These are phyloP conservation scores for Miscanthus lutarioriparius DNA, from an alignment of 176 grass and related monocot genomes.

Conservation along the genomic window DNA sequence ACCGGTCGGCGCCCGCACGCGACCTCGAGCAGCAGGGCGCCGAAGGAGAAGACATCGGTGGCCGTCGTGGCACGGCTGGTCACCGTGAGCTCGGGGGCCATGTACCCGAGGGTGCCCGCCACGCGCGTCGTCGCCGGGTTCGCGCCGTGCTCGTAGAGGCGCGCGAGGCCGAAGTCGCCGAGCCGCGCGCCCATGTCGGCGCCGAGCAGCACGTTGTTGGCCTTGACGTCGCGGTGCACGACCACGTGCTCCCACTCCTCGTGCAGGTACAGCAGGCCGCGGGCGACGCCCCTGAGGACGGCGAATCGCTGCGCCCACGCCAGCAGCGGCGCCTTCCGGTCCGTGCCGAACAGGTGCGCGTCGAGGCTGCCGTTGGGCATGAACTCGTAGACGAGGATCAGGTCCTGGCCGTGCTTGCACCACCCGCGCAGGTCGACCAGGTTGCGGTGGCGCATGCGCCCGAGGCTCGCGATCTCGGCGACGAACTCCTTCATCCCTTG, in stretches of 20 bases:
- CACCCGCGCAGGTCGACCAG: constrained; percentile 24
- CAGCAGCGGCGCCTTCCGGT: not conserved
- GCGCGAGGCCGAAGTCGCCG: constrained; percentile 8
- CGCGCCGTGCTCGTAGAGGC: not conserved
- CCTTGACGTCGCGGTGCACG: constrained; percentile 10
- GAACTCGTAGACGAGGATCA: constrained; percentile 46
- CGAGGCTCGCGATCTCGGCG: constrained; percentile 37
- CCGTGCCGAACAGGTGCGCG: not conserved
- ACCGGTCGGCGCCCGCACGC: constrained; percentile 8
- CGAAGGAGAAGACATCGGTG: not conserved
- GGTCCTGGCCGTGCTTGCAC: constrained; percentile 9
- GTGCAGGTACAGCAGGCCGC: not conserved
- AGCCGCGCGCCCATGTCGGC: not conserved
- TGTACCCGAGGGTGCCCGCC: constrained; percentile 5
- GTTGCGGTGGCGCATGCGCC: constrained; percentile 50
- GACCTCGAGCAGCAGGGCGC: not conserved
- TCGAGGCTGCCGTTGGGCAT: constrained; percentile 68
- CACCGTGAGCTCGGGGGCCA: constrained; percentile 4
- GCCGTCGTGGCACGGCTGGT: constrained; percentile 3
- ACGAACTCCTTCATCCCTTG: constrained; percentile 39
- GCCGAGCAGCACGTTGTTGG: constrained; percentile 8
- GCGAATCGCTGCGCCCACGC: not conserved
- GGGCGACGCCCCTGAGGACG: not conserved
- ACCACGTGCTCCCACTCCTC: constrained; percentile 15
- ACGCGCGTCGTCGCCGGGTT: not conserved